Evolutionary conservation across 345 rosid species (phyloP), one percentile per base, ranked within the genome.

Genomic region (Linum lewisii): DNA sequence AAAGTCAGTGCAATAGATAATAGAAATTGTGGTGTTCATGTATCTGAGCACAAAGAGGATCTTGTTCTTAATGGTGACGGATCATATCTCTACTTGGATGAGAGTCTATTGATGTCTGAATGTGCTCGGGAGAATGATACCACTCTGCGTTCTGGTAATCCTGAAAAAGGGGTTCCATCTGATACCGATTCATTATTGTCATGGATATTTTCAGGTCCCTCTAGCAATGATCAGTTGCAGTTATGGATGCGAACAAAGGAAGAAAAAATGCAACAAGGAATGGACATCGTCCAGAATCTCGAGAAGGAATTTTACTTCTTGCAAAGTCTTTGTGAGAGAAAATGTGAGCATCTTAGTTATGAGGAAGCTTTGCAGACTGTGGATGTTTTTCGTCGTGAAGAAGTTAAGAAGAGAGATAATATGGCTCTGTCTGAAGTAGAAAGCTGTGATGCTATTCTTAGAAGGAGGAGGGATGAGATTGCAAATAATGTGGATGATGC

Each of bases 291-390:
- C 70, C 77, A 79, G 75, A 72, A 69, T 54, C 92, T 93, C 60
- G 90, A 87, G 75, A 87, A 93, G 65, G 99, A 89, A 67, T 78
- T 81, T 73, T 66, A 66, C 79, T 79, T 81, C 67, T 78, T 93
- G 60, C 87, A 87, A 78, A 80, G 69, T 74, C 82, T 93, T 32
- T 87, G 92, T 52, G 94, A 89, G 76, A 82, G 86, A 65, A 93
- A 93, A 75, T 75, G 77, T 64, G 84, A 84, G 60, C 90, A 78
- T 68, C 67, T 93, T 69, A 83, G 82, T 75, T 87, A 83, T 36
- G 90, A 87, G 75, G 92, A 82, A 74, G 88, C 90, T 42, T 71
- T 93, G 84, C 97, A 87, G 76, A 73, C 79, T 56, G 68, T 89
- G 64, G 95, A 93, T 76, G 83, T 79, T 73, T 86, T 83, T 44